Base-by-base conservation (phyloP, 352 stramenopile genomes). In the Globisporangium parvum region DNA sequence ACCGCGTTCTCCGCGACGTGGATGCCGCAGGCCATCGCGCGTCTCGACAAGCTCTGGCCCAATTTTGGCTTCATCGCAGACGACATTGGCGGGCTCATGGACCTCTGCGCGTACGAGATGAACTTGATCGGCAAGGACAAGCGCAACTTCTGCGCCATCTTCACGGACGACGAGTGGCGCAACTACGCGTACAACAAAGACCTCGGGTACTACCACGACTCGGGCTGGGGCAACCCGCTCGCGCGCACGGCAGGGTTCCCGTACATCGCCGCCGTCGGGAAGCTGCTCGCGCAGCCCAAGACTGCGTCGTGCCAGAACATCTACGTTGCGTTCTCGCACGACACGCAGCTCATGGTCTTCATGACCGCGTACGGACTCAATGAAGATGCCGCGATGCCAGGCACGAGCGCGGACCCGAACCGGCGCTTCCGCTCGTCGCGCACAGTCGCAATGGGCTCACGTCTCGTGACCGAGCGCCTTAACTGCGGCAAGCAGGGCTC, bases 91-190 rank as follows among this genome's bases (percentile, higher is more conserved):
- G 72, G 66, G 10, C 59, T 84, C 45, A 84, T 80, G 73, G 73
- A 84, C 59, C 55, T 84, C 40, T 84, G 73, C 59, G 77, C 73
- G 63, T 84, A 80, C 60, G 66, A 84, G 57, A 70, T 70, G 44
- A 80, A 80, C 48, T 68, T 75, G 26, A 47, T 74, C 14, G 65
- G 66, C 51, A 79, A 80, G 54, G 55, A 61, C 47, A 49, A 67
- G 55, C 48, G 67, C 4, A 59, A 70, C 53, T 79, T 80, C 63
- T 84, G 73, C 39, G 37, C 59, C 37, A 55, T 84, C 51, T 84
- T 80, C 62, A 75, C 71, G 17, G 73, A 84, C 57, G 66, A 80
- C 15, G 73, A 84, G 56, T 84, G 73, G 73, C 40, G 69, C 41
- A 58, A 67, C 48, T 84, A 84, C 56, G 71, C 41, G 15, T 84